Conservation (phyloP, 2,329 filamentous ascomycete species). For the Geosmithia putterillii region DNA sequence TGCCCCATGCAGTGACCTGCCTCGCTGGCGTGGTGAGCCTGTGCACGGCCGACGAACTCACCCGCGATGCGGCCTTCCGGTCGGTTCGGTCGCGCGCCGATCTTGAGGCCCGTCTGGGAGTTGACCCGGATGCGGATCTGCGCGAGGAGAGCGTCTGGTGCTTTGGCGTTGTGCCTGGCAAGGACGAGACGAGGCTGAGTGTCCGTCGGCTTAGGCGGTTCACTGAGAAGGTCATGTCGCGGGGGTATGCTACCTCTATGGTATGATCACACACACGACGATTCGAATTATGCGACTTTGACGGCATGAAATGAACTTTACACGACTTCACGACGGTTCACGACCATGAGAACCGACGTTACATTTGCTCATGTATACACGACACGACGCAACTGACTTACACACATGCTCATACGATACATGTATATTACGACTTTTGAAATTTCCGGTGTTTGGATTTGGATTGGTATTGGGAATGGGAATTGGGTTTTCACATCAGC, state of each 20-base stretch:
- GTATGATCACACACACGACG: slow-evolving; percentile 4
- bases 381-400: neutral
- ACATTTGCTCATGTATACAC: neutral
- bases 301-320: neutral
- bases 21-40: slow-evolving; percentile 71
- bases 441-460: neutral
- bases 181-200: slow-evolving; percentile 28
- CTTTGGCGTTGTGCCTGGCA: slow-evolving; percentile 28
- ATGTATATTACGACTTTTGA: neutral
- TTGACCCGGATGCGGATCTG: slow-evolving; percentile 23
- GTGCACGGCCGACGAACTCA: slow-evolving; percentile 58
- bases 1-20: slow-evolving; percentile 62
- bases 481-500: too few species aligned
- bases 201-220: slow-evolving; percentile 30
- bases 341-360: too few species aligned
- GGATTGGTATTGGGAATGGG: too few species aligned
- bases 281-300: neutral
- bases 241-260: slow-evolving; percentile 11
- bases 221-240: slow-evolving; percentile 23
- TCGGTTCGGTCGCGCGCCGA: slow-evolving; percentile 54
- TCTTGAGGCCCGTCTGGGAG: slow-evolving; percentile 56
- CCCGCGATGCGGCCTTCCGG: slow-evolving; percentile 62
- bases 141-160: slow-evolving; percentile 39
- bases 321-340: neutral
- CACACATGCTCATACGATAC: neutral